Base-by-base conservation (phyloP, 495 filamentous ascomycete genomes). In the Podospora comata region DNA sequence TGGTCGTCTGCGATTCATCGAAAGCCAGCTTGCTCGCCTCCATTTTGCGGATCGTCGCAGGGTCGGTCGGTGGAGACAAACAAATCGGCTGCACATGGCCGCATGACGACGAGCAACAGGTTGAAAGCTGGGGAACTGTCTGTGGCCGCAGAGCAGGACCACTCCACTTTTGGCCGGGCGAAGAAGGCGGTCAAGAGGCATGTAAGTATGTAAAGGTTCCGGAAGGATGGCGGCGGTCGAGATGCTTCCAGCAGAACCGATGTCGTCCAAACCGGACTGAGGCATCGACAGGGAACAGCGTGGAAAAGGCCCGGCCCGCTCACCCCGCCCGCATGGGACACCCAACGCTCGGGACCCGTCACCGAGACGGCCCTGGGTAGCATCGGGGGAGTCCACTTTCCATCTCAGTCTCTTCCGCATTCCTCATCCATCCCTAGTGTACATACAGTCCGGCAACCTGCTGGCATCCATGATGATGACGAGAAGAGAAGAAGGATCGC, bases 221-320 rank as follows among this genome's bases (percentile, higher is more conserved):
- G 39, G 39, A 48, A 48, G 39, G 1, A 48, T 11, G 39, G 39
- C 39, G 39, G 39, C 15, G 39, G 39, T 48, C 39, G 39, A 48
- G 39, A 48, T 48, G 39, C 39, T 48, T 48, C 39, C 39, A 48
- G 39, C 39, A 16, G 39, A 48, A 16, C 39, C 6, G 39, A 48
- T 1, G 39, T 48, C 39, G 39, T 48, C 39, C 39, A 48, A 48
- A 48, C 13, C 39, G 39, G 39, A 11, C 39, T 5, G 39, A 11
- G 39, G 39, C 39, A 23, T 23, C 1, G 39, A 48, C 39, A 48
- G 39, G 39, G 39, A 48, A 16, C 39, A 48, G 39, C 39, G 39
- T 58, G 55, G 55, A 58, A 11, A 58, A 58, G 55, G 55, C 55
- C 55, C 55, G 55, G 55, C 55, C 55, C 55, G 55, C 55, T 58